These are phyloP conservation scores for Rhododendron molle DNA, from an alignment of 148 eudicot species.

Conservation along the genomic window DNA sequence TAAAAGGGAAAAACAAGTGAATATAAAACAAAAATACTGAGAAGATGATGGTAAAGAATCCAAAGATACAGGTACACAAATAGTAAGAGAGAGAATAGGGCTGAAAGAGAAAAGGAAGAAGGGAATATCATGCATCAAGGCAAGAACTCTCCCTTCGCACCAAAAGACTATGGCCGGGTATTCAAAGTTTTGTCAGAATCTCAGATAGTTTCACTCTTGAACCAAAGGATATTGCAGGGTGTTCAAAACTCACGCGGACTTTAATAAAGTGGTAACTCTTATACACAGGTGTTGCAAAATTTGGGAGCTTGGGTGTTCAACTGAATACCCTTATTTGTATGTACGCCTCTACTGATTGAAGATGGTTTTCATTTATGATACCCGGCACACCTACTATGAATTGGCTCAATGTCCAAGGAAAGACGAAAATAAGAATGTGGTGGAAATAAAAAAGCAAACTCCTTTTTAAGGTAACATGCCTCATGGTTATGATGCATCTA, in stretches of 20 bases:
- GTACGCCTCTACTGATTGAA: too few relatives aligned
- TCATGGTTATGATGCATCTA: not conserved
- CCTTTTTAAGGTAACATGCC: not conserved
- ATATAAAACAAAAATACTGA: too few relatives aligned
- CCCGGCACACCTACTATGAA: not conserved
- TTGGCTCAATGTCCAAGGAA: not conserved
- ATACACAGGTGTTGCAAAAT: too few relatives aligned
- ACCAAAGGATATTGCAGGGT: not conserved
- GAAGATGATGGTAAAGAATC: not conserved
- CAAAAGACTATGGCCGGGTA: too few relatives aligned
- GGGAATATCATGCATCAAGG: not conserved
- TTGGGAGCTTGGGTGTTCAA: too few relatives aligned
- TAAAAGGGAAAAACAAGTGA: not conserved
- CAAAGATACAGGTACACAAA: not conserved
- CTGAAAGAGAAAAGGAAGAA: not conserved
- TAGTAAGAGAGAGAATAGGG: not conserved
- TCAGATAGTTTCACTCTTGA: not conserved
- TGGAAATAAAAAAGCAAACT: not conserved
- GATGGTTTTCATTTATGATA: not conserved
- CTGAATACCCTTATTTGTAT: too few relatives aligned
- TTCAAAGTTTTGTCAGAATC: too few relatives aligned
- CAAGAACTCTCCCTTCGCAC: not conserved
- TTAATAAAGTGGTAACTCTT: not conserved
- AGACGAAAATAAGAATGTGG: not conserved
- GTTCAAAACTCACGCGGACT: not conserved